Base-by-base conservation (phyloP, 2,329 filamentous ascomycete genomes). In the Aspergillus ruber region DNA sequence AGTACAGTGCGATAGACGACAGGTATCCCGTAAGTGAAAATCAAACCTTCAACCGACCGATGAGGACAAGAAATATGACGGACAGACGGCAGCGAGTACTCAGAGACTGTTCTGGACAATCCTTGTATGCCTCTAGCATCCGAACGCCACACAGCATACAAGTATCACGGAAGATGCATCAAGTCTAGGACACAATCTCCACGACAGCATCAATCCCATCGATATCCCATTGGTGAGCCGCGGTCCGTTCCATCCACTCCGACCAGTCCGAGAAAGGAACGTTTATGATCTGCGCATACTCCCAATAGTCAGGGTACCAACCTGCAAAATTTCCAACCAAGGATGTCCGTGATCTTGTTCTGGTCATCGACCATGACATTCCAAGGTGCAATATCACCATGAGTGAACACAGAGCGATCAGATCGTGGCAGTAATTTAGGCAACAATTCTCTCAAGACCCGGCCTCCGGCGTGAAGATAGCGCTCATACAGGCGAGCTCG, bases 241-340 rank as follows among this genome's bases (percentile, higher is more conserved):
- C 60, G 32, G 56, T 65, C 46, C 44, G 44, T 29, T 61, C 55
- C 56, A 65, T 65, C 56, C 56, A 63, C 32, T 47, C 41, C 41
- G 56, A 52, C 56, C 57, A 64, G 36, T 62, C 55, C 44, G 44
- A 50, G 42, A 56, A 56, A 18, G 56, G 57, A 17, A 57, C 58
- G 35, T 54, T 53, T 50, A 62, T 48, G 21, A 65, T 63, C 49
- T 64, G 62, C 23, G 64, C 61, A 54, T 70, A 71, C 54, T 71
- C 69, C 68, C 65, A 72, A 46, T 71, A 73, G 17, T 55, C 63
- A 7, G 68, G 69, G 51, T 67, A 70, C 69, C 65, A 72, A 8
- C 67, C 66, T 17, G 66, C 58, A 39, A 48, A 64, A 47, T 71
- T 71, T 69, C 70, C 67, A 74, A 58, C 72, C 68, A 44, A 74